Evolutionary conservation across 106 monocot genomes (phyloP).

Genomic region (Dendrobium chrysotoxum): DNA sequence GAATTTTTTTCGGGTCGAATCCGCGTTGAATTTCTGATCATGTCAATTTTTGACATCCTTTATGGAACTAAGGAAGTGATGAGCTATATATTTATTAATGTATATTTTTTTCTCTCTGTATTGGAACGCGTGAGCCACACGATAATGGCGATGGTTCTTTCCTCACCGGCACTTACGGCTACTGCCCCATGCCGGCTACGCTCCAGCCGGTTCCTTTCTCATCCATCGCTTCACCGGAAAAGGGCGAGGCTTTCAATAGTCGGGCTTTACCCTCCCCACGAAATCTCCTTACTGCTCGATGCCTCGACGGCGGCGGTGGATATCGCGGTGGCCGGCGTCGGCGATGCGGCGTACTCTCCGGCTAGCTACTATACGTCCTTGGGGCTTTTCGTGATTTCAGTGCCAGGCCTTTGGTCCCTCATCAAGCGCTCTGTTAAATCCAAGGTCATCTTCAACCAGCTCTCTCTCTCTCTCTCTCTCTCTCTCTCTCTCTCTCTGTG

Average conservation of each 20-base stretch:
- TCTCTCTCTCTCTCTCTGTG: background rate
- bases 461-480: background rate
- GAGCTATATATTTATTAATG: too few species aligned
- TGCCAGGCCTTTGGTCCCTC: conserved; percentile 95
- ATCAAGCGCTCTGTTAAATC: conserved; percentile 97
- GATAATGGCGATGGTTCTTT: background rate
- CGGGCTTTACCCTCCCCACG: conserved; percentile 19
- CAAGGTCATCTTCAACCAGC: conserved; percentile 37
- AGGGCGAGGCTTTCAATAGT: background rate
- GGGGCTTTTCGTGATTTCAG: conserved; percentile 93
- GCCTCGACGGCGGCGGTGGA: conserved; percentile 9
- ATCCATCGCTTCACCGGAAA: background rate
- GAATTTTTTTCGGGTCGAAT: too few species aligned
- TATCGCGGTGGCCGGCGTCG: conserved; percentile 15
- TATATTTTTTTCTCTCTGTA: too few species aligned
- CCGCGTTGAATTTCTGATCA: too few species aligned
- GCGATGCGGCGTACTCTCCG: conserved; percentile 53
- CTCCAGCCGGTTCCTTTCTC: background rate
- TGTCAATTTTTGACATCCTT: too few species aligned
- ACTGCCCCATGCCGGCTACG: too few species aligned
- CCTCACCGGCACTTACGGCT: background rate
- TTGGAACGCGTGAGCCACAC: background rate
- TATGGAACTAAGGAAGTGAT: too few species aligned
- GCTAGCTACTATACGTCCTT: conserved; percentile 97
- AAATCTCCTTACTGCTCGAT: conserved; percentile 23